Conservation (phyloP, 371 early-diverging fungal genomes). For the Encephalitozoon romaleae region DNA sequence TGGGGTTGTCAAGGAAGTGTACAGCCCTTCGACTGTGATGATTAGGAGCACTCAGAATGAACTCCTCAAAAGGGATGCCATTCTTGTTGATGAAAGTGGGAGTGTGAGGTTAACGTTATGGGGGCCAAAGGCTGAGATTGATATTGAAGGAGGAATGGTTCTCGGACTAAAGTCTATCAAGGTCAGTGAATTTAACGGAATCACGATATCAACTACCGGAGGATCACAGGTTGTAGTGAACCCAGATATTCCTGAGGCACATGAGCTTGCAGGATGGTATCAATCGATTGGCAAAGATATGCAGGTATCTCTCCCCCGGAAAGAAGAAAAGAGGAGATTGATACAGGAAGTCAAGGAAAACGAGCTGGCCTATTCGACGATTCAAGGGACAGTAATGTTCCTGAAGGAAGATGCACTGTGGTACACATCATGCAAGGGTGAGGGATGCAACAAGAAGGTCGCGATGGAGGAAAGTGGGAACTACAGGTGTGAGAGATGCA, state of each 20-base stretch:
- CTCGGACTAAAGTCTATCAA: constrained; percentile 40
- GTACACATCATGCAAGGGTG: constrained; percentile 49
- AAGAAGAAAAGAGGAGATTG: constrained; percentile 13
- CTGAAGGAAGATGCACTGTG: constrained; percentile 51
- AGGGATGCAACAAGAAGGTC: constrained; percentile 59
- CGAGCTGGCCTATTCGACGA: constrained; percentile 38
- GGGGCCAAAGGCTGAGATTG: constrained; percentile 47
- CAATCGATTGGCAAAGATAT: constrained; percentile 46
- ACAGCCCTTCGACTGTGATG: constrained; percentile 28
- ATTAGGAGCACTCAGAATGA: constrained; percentile 44
- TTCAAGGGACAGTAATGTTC: constrained; percentile 44
- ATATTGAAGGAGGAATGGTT: constrained; percentile 36
- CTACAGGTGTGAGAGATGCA: constrained; percentile 60
- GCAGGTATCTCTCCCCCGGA: constrained; percentile 22
- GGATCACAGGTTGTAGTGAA: constrained; percentile 47
- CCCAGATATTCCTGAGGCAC: constrained; percentile 49
- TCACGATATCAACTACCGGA: constrained; percentile 36
- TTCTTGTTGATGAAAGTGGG: constrained; percentile 52
- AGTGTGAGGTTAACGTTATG: constrained; percentile 52
- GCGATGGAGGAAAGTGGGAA: constrained; percentile 32
- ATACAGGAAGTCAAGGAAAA: constrained; percentile 50
- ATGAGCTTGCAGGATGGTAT: constrained; percentile 57
- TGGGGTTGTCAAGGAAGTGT: constrained; percentile 50
- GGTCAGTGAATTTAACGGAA: constrained; percentile 47
- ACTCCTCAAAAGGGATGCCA: constrained; percentile 44